phyloP scores from a whole-genome alignment of 805 yeast species.

The Suhomyces sp. region DNA sequence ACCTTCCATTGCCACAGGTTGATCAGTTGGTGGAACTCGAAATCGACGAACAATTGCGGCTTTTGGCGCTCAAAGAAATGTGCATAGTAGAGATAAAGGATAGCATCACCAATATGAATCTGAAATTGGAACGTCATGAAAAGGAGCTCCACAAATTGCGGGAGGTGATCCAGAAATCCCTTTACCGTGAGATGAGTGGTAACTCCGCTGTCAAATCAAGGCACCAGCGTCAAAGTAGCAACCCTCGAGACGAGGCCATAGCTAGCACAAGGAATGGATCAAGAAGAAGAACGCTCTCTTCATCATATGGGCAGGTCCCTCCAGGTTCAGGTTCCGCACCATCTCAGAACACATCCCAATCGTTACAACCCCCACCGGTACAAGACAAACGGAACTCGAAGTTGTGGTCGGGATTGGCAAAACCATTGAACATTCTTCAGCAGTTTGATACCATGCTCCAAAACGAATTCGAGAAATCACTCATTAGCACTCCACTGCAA shows the following conservation, averaged over 20 bases:
- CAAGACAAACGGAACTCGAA: slow-evolving; percentile 16
- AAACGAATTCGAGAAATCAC: slow-evolving; percentile 56
- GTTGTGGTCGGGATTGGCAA: slow-evolving; percentile 30
- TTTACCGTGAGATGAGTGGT: slow-evolving; percentile 40
- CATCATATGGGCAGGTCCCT: slow-evolving; percentile 7
- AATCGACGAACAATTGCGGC: slow-evolving; percentile 55
- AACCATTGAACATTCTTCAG: slow-evolving; percentile 51
- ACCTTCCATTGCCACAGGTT: slow-evolving; percentile 31
- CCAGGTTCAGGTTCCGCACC: neutral
- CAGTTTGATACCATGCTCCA: slow-evolving; percentile 68
- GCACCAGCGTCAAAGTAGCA: slow-evolving; percentile 20
- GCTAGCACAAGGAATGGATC: slow-evolving; percentile 29
- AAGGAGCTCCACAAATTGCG: slow-evolving; percentile 53
- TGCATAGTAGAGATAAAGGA: slow-evolving; percentile 63
- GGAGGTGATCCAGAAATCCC: slow-evolving; percentile 44
- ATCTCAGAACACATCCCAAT: neutral
- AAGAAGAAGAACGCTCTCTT: slow-evolving; percentile 13
- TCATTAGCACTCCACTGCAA: slow-evolving; percentile 7
- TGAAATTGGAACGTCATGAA: slow-evolving; percentile 41
- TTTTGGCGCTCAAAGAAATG: slow-evolving; percentile 68
- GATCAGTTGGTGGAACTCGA: slow-evolving; percentile 31
- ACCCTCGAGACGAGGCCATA: slow-evolving; percentile 28
- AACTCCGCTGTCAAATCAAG: slow-evolving; percentile 4
- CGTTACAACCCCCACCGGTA: neutral
- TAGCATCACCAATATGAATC: slow-evolving; percentile 44